Evolutionary conservation across 2,329 filamentous ascomycete genomes (phyloP).

Genomic region (Lecanicillium sp.): DNA sequence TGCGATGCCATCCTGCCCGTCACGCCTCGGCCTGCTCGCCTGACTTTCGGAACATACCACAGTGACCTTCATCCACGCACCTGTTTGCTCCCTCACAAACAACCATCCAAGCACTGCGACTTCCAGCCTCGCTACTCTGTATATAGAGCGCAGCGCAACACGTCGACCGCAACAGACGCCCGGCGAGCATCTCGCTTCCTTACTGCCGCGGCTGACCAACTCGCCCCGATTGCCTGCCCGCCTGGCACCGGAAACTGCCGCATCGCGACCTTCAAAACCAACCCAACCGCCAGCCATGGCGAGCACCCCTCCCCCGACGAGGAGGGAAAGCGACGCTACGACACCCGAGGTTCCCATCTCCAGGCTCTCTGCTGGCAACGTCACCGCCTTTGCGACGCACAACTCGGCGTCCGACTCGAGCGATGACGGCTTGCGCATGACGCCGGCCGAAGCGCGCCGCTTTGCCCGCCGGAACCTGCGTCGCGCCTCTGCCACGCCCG

Average conservation of each 20-base stretch:
- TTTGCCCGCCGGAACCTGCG: constrained; percentile 28
- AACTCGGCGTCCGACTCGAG: constrained; percentile 25
- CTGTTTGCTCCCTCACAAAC: neutral
- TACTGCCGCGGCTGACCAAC: neutral
- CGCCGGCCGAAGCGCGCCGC: constrained; percentile 25
- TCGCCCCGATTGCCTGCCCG: too few relatives aligned
- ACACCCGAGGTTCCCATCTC: constrained; percentile 7
- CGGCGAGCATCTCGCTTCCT: neutral
- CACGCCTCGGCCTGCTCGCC: too few relatives aligned
- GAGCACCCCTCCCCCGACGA: constrained; percentile 8
- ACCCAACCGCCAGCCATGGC: constrained; percentile 1
- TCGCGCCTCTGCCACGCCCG: constrained; percentile 27
- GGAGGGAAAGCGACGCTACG: constrained; percentile 8
- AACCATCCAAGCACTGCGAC: neutral
- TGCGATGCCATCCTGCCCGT: too few relatives aligned
- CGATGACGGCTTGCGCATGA: constrained; percentile 27
- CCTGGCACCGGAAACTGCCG: too few relatives aligned
- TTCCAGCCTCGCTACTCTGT: too few relatives aligned
- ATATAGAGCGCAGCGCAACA: too few relatives aligned
- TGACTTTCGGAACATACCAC: too few relatives aligned
- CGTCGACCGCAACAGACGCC: too few relatives aligned
- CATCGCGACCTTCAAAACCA: too few relatives aligned
- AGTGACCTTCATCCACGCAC: neutral
- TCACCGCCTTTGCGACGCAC: constrained; percentile 2
- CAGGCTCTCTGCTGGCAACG: constrained; percentile 4